A percentile compares a stretch with the other conserved stretches of the same genome.
phyloP scores from a whole-genome alignment of 1,139 yeast species.

The Hansenula anomala region DNA sequence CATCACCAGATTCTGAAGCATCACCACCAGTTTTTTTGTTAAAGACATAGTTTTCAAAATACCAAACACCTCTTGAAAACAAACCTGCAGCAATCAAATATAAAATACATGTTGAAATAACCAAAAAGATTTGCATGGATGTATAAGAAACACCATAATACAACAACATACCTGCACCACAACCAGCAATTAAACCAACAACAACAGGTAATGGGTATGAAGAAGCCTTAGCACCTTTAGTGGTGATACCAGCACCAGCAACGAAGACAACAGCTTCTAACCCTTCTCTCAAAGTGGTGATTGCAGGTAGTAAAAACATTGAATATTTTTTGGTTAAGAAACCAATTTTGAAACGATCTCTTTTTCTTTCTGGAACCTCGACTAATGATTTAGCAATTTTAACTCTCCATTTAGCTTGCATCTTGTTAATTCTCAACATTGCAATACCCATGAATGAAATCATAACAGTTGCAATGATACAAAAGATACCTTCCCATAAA shows the following conservation, averaged over 20 bases:
- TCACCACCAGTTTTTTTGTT: constrained; percentile 75
- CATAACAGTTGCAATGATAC: constrained; percentile 72
- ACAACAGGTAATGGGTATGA: constrained; percentile 84
- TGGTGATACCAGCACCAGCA: constrained; percentile 77
- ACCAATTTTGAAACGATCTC: constrained; percentile 31
- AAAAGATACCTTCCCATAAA: constrained; percentile 88
- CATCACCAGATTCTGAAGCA: constrained; percentile 84
- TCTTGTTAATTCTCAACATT: constrained; percentile 74
- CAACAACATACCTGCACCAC: constrained; percentile 56
- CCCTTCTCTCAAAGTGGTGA: constrained; percentile 87
- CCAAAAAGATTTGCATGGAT: constrained; percentile 74
- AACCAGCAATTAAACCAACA: constrained; percentile 72
- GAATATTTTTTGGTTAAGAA: constrained; percentile 56
- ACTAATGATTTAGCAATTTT: constrained; percentile 29
- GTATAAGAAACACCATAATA: constrained; percentile 72
- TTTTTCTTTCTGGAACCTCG: constrained; percentile 32
- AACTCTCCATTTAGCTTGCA: constrained; percentile 76
- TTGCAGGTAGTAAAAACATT: constrained; percentile 72
- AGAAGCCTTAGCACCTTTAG: constrained; percentile 45
- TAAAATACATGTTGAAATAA: constrained; percentile 74
- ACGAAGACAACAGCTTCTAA: constrained; percentile 88
- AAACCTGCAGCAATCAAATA: constrained; percentile 86
- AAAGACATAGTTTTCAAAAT: constrained; percentile 62
- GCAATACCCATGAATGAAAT: constrained; percentile 90
- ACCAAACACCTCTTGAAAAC: constrained; percentile 89